phyloP scores from a whole-genome alignment of 129 eudicot genomes.

The Scalesia atractyloides region DNA sequence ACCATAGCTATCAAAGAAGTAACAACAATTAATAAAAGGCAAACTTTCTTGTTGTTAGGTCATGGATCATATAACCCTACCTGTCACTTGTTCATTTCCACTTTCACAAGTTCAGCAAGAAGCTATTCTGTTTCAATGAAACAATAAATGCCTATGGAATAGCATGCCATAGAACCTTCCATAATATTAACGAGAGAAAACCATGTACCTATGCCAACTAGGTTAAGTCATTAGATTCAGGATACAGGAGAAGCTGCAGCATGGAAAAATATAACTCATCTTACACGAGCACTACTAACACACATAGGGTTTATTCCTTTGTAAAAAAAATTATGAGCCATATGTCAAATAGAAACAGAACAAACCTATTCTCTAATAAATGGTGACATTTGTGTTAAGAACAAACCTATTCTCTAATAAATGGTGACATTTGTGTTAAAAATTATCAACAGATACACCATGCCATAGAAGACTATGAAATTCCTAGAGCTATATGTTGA shows the following conservation, averaged over 20 bases:
- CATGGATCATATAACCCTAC: constrained; percentile 41
- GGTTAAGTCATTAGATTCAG: constrained; percentile 90
- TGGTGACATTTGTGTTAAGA: no score
- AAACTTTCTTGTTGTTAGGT: no score
- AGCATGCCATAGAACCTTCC: not conserved
- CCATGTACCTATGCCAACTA: constrained; percentile 77
- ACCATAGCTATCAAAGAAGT: no score
- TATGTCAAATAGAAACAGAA: not conserved
- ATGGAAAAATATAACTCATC: constrained; percentile 10
- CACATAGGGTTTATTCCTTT: constrained; percentile 54
- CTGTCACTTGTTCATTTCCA: constrained; percentile 5
- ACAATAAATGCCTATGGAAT: constrained; percentile 1
- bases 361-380: constrained; percentile 78
- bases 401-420: no score
- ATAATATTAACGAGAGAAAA: not conserved
- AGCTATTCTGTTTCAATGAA: constrained; percentile 1
- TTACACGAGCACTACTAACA: not conserved
- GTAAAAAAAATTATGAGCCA: constrained; percentile 6
- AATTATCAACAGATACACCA: constrained; percentile 68
- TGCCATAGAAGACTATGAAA: constrained; percentile 67
- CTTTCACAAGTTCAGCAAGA: constrained; percentile 83
- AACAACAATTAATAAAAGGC: no score
- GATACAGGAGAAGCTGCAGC: constrained; percentile 73
- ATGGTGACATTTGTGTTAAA: constrained; percentile 85
- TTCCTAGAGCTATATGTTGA: no score